These are phyloP conservation scores for Phytophthora lateralis DNA, from an alignment of 352 stramenopile genomes.

Conservation along the genomic window DNA sequence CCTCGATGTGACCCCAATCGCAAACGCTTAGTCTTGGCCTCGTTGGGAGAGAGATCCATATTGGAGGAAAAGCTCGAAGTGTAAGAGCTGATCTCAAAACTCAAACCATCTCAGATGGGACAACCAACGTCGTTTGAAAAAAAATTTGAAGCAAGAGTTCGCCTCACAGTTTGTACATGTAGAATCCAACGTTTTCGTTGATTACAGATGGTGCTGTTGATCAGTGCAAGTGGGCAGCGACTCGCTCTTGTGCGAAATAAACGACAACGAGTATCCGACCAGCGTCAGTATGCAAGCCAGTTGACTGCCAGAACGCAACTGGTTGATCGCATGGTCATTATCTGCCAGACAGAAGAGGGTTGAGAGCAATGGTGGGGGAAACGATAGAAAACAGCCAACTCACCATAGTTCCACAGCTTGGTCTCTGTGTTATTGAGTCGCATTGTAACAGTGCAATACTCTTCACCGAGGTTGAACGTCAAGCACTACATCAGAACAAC, in stretches of 20 bases:
- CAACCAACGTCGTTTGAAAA: no score
- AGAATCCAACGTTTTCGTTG: no score
- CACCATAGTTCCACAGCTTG: constrained; percentile 77
- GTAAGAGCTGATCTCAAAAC: no score
- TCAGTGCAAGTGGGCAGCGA: background rate
- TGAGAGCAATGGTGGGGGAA: background rate
- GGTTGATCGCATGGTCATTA: constrained; percentile 37
- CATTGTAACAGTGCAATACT: constrained; percentile 72
- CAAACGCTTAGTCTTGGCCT: no score
- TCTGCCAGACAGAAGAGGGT: constrained; percentile 14
- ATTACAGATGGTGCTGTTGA: no score
- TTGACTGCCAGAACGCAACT: constrained; percentile 55
- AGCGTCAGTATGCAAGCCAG: constrained; percentile 54
- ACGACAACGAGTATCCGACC: constrained; percentile 61
- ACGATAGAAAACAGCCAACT: background rate
- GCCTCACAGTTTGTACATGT: no score
- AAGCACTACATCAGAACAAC: constrained; percentile 43
- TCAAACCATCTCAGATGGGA: no score
- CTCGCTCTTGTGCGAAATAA: constrained; percentile 47
- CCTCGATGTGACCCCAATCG: no score
- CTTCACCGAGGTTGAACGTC: constrained; percentile 40
- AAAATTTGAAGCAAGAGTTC: no score
- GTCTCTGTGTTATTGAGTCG: constrained; percentile 49
- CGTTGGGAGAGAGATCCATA: no score
- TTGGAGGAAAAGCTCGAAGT: no score